Conservation (phyloP, 176 grass and related monocot species). For the Phoenix dactylifera region DNA sequence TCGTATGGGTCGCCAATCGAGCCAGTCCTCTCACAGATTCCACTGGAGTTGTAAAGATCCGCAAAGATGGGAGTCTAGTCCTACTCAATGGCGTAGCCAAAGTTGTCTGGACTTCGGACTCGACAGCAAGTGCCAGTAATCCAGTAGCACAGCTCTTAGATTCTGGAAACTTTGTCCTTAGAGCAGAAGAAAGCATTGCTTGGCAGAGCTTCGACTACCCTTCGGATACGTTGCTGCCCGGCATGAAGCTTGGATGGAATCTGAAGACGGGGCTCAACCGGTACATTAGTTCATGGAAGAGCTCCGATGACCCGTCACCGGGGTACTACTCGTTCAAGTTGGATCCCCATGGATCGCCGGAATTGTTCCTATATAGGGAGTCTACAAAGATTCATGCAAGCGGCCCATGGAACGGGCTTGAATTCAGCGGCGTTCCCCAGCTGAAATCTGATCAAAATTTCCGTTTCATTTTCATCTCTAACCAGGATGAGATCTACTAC, state of each 20-base stretch:
- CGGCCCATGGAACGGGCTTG: slow-evolving; percentile 37
- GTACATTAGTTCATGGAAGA: slow-evolving; percentile 38
- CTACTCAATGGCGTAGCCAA: slow-evolving; percentile 1
- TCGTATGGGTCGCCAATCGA: slow-evolving; percentile 40
- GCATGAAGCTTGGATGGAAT: slow-evolving; percentile 40
- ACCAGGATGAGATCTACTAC: slow-evolving; percentile 6
- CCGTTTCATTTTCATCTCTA: slow-evolving; percentile 20
- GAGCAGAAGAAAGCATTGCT: slow-evolving; percentile 8
- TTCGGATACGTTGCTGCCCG: slow-evolving; percentile 35
- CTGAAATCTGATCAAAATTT: slow-evolving; percentile 5
- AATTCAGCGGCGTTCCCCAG: slow-evolving; percentile 31
- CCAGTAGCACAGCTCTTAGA: slow-evolving; percentile 21
- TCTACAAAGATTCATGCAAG: slow-evolving; percentile 27
- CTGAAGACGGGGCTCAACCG: slow-evolving; percentile 31
- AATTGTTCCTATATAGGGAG: slow-evolving; percentile 16
- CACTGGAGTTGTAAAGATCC: slow-evolving; percentile 24
- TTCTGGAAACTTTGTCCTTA: slow-evolving; percentile 38
- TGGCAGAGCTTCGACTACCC: slow-evolving; percentile 61
- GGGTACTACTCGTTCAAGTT: slow-evolving; percentile 24
- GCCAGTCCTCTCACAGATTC: slow-evolving; percentile 19
- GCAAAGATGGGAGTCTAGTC: slow-evolving; percentile 31
- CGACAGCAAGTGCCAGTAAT: slow-evolving; percentile 9
- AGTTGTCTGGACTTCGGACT: slow-evolving; percentile 33
- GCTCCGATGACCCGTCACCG: slow-evolving; percentile 21
- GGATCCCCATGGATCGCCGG: slow-evolving; percentile 26